phyloP scores from a whole-genome alignment of 805 yeast species.

The Yarrowia porcina region DNA sequence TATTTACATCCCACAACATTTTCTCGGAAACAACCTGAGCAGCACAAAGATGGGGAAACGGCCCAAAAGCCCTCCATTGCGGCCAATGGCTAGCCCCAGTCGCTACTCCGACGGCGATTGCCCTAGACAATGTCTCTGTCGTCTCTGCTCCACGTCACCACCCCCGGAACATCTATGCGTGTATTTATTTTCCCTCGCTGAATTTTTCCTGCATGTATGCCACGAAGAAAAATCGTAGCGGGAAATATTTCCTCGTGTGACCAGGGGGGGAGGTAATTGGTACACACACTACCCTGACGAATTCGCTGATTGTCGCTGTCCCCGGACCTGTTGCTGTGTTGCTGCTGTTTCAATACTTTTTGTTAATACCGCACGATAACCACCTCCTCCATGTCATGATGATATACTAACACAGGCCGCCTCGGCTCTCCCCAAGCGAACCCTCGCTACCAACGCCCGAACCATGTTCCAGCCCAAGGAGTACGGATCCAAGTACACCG shows the following conservation, averaged over 20 bases:
- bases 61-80: background rate
- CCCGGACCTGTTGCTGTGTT: background rate
- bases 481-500: slow-evolving; percentile 92
- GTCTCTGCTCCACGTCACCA: slow-evolving; percentile 10
- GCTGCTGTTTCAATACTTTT: background rate
- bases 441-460: slow-evolving; percentile 22
- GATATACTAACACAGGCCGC: slow-evolving; percentile 22
- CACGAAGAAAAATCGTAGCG: background rate
- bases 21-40: slow-evolving; percentile 8
- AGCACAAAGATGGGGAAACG: background rate
- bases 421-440: slow-evolving; percentile 23
- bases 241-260: background rate
- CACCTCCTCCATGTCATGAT: background rate
- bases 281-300: background rate
- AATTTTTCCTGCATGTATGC: slow-evolving; percentile 12
- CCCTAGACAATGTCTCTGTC: background rate
- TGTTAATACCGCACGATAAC: background rate
- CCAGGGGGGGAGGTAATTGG: background rate
- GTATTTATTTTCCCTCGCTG: slow-evolving; percentile 11
- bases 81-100: background rate
- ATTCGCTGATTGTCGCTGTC: background rate
- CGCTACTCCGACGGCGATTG: slow-evolving; percentile 18
- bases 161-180: slow-evolving; percentile 21
- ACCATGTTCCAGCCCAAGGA: slow-evolving; percentile 75
- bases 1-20: background rate